Conservation (phyloP, 345 rosid species). For the Rhizophora apiculata region DNA sequence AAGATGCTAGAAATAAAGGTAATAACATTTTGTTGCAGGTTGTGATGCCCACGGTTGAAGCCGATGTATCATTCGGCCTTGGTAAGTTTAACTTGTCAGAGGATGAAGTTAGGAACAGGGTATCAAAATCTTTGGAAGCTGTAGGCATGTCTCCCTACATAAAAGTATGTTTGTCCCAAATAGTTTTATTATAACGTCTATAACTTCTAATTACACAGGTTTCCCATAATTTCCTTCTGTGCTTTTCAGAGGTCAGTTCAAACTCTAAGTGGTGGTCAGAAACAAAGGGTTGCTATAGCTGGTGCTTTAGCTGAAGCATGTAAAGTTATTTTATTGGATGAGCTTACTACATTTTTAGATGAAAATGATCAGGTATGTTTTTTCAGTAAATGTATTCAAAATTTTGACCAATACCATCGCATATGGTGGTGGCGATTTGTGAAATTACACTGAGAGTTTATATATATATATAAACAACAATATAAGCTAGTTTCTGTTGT, state of each 20-base stretch:
- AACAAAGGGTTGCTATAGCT: constrained; percentile 91
- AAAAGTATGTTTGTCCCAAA: constrained; percentile 33
- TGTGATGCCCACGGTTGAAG: constrained; percentile 96
- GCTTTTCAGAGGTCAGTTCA: constrained; percentile 78
- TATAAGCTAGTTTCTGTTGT: no score
- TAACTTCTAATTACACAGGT: background rate
- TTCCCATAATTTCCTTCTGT: constrained; percentile 7
- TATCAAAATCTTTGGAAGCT: constrained; percentile 62
- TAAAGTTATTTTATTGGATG: constrained; percentile 78
- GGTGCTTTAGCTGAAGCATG: constrained; percentile 97
- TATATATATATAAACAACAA: no score
- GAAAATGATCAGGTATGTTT: constrained; percentile 69
- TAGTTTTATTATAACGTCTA: background rate
- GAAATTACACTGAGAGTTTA: no score
- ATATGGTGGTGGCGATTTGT: background rate
- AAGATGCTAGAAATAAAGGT: constrained; percentile 2
- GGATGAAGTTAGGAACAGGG: constrained; percentile 63
- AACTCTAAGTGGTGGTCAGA: constrained; percentile 97
- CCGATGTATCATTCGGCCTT: constrained; percentile 91
- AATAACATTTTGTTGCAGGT: constrained; percentile 47
- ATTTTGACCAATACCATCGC: background rate
- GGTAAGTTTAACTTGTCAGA: constrained; percentile 59
- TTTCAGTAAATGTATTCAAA: background rate
- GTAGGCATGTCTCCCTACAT: constrained; percentile 72
- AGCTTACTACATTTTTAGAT: constrained; percentile 90